A percentile compares a stretch with the other conserved stretches of the same genome.
These are phyloP conservation scores for slime mould (Dictyostelium discoideum) DNA, from an alignment of 78 protist genomes.

Conservation along the genomic window DNA sequence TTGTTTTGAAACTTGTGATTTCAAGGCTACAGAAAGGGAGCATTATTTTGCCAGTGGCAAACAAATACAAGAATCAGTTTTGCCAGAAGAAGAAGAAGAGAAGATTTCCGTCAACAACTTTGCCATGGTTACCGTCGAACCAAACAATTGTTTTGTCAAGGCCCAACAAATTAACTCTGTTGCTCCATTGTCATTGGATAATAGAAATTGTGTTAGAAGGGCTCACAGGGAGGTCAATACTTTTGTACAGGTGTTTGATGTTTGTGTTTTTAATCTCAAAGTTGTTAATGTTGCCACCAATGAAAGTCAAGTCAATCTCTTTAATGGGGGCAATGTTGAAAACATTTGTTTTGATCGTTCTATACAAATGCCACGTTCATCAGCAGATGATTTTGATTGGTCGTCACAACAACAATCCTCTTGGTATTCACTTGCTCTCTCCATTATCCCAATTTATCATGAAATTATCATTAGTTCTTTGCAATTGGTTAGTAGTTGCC, in stretches of 20 bases:
- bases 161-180: neutral
- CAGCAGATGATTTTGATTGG: neutral
- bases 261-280: constrained; percentile 42
- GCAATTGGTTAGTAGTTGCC: neutral
- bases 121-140: neutral
- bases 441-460: neutral
- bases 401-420: neutral
- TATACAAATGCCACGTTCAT: neutral
- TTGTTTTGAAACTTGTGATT: constrained; percentile 18
- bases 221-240: neutral
- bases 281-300: neutral
- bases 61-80: neutral
- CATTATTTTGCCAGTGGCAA: neutral
- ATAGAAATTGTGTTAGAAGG: neutral
- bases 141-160: neutral
- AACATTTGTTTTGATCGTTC: constrained; percentile 1
- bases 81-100: neutral
- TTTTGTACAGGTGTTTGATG: neutral
- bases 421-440: neutral
- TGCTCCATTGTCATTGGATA: neutral
- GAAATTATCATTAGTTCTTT: neutral
- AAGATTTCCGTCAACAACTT: neutral
- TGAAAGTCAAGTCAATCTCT: neutral
- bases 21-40: neutral
- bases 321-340: neutral